Base-by-base conservation (phyloP, 768 basidiomycete genomes). In the Rubroboletus satanas region DNA sequence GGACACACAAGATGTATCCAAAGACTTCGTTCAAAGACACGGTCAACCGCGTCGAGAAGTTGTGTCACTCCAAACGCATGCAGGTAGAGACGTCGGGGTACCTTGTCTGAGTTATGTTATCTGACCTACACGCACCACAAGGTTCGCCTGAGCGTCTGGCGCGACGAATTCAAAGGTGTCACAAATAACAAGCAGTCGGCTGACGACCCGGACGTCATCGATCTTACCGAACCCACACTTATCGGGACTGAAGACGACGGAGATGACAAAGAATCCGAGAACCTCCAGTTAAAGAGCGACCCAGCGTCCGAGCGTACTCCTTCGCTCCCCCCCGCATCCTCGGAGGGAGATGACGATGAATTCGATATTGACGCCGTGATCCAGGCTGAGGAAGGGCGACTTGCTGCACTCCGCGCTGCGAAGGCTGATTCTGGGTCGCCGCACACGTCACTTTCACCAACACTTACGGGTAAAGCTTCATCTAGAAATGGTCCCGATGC, bases 1-100 rank as follows among this genome's bases (percentile, higher is more conserved):
- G 97, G 97, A 81, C 93, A 4, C 97, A 98, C 73, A 82, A 80
- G 62, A 78, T 99, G 77, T 95, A 88, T 66, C 97, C 97, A 5
- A 92, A 88, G 64, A 86, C 83, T 5, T 85, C 87, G 38, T 97
- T 98, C 69, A 78, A 78, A 43, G 94, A 97, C 65, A 96, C 93
- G 0, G 84, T 96, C 6, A 74, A 83, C 32, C 80, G 88, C 10
- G 83, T 98, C 10, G 96, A 99, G 75, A 91, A 87, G 62, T 70
- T 97, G 11, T 97, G 92, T 66, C 89, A 90, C 61, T 86, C 89
- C 7, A 83, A 84, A 48, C 82, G 89, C 14, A 89, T 98, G 86
- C 80, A 88, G 72, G 96, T 97, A 66, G 57, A 83, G 32, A 36
- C 41, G 17, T 45, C 15, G 18, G 38, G 26, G 2, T 15, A 38